A percentile compares a stretch with the other conserved stretches of the same genome.
Evolutionary conservation across 176 grass and related monocot genomes (phyloP).

Genomic region (Rhynchospora pubera): DNA sequence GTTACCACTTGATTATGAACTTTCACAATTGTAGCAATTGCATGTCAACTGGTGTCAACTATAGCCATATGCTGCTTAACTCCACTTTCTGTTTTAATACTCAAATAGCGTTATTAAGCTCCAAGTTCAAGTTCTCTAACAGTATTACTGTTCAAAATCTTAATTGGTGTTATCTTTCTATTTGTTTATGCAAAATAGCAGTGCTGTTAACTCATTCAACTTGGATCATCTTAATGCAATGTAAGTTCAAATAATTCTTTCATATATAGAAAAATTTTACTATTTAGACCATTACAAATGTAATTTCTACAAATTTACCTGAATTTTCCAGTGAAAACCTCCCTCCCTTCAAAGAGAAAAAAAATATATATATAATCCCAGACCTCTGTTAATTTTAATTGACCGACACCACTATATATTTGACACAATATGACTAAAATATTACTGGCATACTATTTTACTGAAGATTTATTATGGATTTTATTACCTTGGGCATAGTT

Average conservation of each 20-base stretch:
- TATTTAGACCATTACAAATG: not conserved
- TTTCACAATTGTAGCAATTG: not conserved
- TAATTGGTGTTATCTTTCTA: not conserved
- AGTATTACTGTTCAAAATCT: not conserved
- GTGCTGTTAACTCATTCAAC: slow-evolving; percentile 1
- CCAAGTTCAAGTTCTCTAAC: not conserved
- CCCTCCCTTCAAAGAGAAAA: not conserved
- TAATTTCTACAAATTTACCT: not conserved
- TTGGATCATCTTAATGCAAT: slow-evolving; percentile 20
- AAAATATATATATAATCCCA: not conserved
- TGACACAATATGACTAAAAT: not conserved
- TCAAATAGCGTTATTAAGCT: not conserved
- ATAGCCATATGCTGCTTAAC: not conserved
- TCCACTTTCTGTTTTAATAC: not conserved
- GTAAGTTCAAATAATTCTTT: slow-evolving; percentile 16
- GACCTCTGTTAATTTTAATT: not conserved
- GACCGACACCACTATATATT: not conserved
- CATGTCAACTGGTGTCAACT: not conserved
- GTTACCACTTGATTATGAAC: too few species aligned
- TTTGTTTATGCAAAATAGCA: not conserved
- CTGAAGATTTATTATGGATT: not conserved
- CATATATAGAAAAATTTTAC: not conserved
- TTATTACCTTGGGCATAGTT: not conserved
- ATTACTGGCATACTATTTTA: not conserved
- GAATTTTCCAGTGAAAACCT: not conserved